phyloP scores from a whole-genome alignment of 2,329 filamentous ascomycete genomes.

The Xylariaceae sp. region DNA sequence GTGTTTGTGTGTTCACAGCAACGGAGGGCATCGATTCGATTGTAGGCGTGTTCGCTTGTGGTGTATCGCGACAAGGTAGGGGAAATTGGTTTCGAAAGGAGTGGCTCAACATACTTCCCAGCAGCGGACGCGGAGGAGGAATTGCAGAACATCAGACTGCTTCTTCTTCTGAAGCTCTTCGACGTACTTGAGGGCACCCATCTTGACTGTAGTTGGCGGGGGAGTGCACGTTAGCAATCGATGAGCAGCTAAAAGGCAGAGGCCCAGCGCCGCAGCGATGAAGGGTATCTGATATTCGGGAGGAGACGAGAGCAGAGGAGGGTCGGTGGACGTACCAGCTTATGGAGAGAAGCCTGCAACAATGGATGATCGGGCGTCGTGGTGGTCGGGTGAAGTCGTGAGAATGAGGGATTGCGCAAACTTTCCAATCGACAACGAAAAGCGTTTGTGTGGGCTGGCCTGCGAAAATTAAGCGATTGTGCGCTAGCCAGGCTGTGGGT shows the following conservation, averaged over 20 bases:
- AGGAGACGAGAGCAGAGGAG: background rate
- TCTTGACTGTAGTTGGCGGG: slow-evolving; percentile 56
- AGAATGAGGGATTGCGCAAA: slow-evolving; percentile 28
- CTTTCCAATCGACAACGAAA: slow-evolving; percentile 23
- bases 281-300: no score
- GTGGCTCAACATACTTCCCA: slow-evolving; percentile 84
- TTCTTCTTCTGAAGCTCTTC: slow-evolving; percentile 99
- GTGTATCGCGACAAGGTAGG: slow-evolving; percentile 30
- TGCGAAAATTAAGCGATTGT: slow-evolving; percentile 30
- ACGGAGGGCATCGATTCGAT: slow-evolving; percentile 29
- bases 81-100: slow-evolving; percentile 17
- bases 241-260: background rate
- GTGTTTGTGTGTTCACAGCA: slow-evolving; percentile 31
- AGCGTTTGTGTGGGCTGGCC: slow-evolving; percentile 27
- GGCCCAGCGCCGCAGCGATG: no score
- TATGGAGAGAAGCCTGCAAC: slow-evolving; percentile 35
- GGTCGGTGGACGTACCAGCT: slow-evolving; percentile 32
- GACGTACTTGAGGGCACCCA: slow-evolving; percentile 99
- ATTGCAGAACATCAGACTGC: slow-evolving; percentile 99
- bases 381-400: slow-evolving; percentile 25
- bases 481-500: slow-evolving; percentile 14
- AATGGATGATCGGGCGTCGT: slow-evolving; percentile 36
- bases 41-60: slow-evolving; percentile 28
- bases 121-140: slow-evolving; percentile 99
- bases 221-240: slow-evolving; percentile 20